These are phyloP conservation scores for Pichia ethanolica DNA, from an alignment of 805 yeast species.

Conservation along the genomic window DNA sequence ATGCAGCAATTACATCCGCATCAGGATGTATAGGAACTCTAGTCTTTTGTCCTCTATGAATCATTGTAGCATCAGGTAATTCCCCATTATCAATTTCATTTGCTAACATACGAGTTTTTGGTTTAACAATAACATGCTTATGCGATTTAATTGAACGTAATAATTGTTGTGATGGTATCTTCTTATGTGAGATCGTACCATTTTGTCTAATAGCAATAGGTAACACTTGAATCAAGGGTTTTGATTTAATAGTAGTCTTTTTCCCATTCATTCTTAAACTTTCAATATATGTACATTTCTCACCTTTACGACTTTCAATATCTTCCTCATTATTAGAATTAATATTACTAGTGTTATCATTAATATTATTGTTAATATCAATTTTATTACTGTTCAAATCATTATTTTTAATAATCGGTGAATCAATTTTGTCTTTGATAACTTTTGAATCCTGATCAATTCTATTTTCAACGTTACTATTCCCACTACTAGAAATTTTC, in stretches of 20 bases:
- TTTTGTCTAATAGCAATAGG: conserved; percentile 43
- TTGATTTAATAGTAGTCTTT: conserved; percentile 6
- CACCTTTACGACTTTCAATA: conserved; percentile 34
- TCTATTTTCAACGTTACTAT: conserved; percentile 2
- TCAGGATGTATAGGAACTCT: conserved; percentile 27
- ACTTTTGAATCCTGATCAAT: too few species aligned
- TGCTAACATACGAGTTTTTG: conserved; percentile 63
- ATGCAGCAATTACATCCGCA: conserved; percentile 26
- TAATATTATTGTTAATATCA: background rate
- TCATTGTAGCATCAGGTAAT: conserved; percentile 27
- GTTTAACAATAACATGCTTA: conserved; percentile 56
- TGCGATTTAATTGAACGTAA: conserved; percentile 27
- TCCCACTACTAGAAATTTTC: background rate
- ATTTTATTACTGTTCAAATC: background rate
- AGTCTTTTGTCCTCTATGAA: conserved; percentile 23
- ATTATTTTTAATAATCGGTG: too few species aligned
- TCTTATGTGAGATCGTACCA: conserved; percentile 23
- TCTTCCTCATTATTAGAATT: background rate
- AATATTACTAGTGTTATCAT: background rate
- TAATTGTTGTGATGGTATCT: conserved; percentile 24
- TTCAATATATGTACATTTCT: conserved; percentile 43
- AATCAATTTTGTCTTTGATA: too few species aligned
- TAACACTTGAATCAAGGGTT: conserved; percentile 35
- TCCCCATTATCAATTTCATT: conserved; percentile 69
- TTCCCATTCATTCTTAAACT: conserved; percentile 8